Percentiles rank a stretch among this genome's conserved stretches.
phyloP scores from a whole-genome alignment of 2,329 filamentous ascomycete species.

The Lasiodiplodia theobromae region DNA sequence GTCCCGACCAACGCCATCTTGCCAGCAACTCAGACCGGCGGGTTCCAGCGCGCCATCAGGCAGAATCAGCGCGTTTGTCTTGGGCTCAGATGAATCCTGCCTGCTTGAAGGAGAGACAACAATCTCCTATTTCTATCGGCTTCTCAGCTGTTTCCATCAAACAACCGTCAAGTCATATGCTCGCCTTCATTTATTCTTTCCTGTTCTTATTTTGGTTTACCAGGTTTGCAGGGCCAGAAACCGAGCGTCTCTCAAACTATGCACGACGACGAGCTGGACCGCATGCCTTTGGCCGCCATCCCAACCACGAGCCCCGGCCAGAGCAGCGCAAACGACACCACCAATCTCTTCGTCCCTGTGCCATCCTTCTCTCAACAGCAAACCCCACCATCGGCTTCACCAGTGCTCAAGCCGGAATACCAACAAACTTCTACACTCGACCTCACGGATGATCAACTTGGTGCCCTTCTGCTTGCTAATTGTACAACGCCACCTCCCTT shows the following conservation, averaged over 20 bases:
- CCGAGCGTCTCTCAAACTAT: background rate
- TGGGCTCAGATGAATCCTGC: background rate
- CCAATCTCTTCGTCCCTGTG: background rate
- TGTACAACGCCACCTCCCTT: slow-evolving; percentile 15
- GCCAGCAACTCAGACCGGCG: background rate
- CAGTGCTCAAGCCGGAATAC: background rate
- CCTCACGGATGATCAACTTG: slow-evolving; percentile 3
- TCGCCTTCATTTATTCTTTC: background rate
- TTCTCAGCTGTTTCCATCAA: no score
- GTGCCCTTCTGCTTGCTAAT: background rate
- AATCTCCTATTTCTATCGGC: slow-evolving; percentile 5
- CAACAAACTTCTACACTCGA: background rate
- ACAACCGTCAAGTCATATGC: no score
- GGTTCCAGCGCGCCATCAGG: background rate
- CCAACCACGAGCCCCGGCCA: background rate
- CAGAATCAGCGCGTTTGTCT: background rate
- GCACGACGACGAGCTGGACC: background rate
- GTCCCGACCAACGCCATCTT: background rate
- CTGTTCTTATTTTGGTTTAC: background rate
- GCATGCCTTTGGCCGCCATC: background rate
- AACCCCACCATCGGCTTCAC: background rate
- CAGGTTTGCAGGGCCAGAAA: background rate
- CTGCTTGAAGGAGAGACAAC: background rate
- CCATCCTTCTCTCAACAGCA: background rate
- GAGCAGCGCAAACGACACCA: background rate